Conservation (phyloP, 2,329 filamentous ascomycete genomes). For the Scytalidium sp. region DNA sequence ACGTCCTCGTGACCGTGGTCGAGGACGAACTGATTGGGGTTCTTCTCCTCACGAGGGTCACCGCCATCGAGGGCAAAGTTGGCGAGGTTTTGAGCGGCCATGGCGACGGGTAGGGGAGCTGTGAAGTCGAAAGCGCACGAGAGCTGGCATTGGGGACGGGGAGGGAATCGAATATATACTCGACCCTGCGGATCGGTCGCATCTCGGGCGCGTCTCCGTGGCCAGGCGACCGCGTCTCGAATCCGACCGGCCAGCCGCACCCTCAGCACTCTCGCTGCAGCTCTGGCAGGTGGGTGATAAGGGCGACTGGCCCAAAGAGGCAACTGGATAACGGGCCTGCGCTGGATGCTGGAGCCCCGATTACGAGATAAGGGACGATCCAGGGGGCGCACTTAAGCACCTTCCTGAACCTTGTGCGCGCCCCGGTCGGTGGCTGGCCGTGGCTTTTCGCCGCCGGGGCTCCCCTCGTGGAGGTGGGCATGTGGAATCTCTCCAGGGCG, state of each 20-base stretch:
- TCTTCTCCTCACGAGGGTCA: constrained; percentile 18
- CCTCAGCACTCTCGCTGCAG: neutral
- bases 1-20: constrained; percentile 15
- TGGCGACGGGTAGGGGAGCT: too few species aligned
- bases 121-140: neutral
- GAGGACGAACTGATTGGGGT: constrained; percentile 14
- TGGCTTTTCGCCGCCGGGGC: too few species aligned
- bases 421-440: too few species aligned
- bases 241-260: neutral
- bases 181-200: neutral
- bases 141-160: neutral
- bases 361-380: too few species aligned
- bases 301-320: neutral
- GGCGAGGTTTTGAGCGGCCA: constrained; percentile 7
- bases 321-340: neutral
- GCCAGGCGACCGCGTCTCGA: neutral
- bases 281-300: neutral
- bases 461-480: too few species aligned
- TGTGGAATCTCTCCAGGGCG: too few species aligned
- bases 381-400: too few species aligned
- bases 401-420: too few species aligned
- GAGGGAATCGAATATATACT: neutral
- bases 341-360: too few species aligned
- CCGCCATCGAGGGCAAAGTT: constrained; percentile 21
- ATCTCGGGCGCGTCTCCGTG: neutral